Percentiles rank a stretch among this genome's conserved stretches.
phyloP scores from a whole-genome alignment of 176 grass and related monocot species.

The Aegilops bicornis region DNA sequence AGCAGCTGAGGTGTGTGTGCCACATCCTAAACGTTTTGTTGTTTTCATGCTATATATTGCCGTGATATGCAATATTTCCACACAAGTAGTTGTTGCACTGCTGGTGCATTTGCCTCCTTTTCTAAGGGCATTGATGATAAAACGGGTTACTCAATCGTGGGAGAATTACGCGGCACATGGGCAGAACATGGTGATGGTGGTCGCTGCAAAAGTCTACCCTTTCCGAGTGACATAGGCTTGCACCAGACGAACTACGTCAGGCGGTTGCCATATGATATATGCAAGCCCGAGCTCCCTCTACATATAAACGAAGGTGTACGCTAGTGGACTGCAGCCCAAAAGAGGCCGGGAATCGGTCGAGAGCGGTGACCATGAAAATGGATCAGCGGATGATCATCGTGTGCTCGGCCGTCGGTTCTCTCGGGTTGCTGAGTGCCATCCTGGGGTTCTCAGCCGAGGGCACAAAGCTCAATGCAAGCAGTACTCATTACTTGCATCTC shows the following conservation, averaged over 20 bases:
- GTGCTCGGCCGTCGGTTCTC: neutral
- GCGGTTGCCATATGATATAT: neutral
- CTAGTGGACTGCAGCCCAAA: neutral
- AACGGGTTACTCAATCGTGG: neutral
- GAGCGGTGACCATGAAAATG: neutral
- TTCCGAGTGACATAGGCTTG: neutral
- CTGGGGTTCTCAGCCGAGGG: slow-evolving; percentile 32
- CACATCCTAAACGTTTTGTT: no score
- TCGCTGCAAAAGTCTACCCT: neutral
- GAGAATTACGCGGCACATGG: neutral
- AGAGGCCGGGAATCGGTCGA: neutral
- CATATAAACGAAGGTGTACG: neutral
- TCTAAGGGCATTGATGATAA: neutral
- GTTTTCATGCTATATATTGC: no score
- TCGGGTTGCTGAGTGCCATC: slow-evolving; percentile 40
- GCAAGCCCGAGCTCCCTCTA: neutral
- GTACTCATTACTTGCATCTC: neutral
- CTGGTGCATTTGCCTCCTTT: no score
- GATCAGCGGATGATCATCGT: slow-evolving; percentile 22
- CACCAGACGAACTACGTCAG: neutral
- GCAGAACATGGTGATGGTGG: no score
- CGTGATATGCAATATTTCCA: no score
- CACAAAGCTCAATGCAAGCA: slow-evolving; percentile 27
- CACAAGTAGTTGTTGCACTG: no score
- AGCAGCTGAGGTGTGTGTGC: no score